Base-by-base conservation (phyloP, 2,329 filamentous ascomycete genomes). In the Apiospora pterosperma region DNA sequence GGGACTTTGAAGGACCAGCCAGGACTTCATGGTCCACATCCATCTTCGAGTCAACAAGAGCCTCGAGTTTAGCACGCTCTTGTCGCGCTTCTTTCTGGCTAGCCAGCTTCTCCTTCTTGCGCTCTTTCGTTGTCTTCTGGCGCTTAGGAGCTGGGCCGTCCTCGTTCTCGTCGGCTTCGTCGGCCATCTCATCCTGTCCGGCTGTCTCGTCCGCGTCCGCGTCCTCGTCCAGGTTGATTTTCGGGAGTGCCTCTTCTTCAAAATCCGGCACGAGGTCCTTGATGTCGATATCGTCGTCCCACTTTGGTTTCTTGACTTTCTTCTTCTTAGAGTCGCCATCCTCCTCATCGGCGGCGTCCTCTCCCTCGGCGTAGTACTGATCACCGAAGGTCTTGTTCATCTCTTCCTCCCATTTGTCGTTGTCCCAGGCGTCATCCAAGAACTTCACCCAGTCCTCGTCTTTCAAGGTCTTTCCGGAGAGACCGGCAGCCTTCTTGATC, bases 211-310 rank as follows among this genome's bases (percentile, higher is more conserved):
- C 77, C 64, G 75, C 4, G 1, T 75, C 77, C 16, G 80, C 80
- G n/a, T 82, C 77, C 8, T 76, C 81, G 67, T 89, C 86, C 1
- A 90, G 79, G 1, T 80, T 79, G 65, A 91, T 78, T 1, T 80
- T 79, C 23, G 87, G 85, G 61, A 82, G 79, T 19, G 84, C 80
- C 7, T 87, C 86, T 31, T 92, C 91, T 23, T 92, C 88, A 74
- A 96, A 97, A 67, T 97, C 92, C 1, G 93, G 93, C 34, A 97
- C 81, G 61, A 97, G 84, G 76, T 97, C 95, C 67, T 91, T 93
- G 80, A 99, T 98, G 75, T 98, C 94, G 71, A 99, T 97, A 75
- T 99, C 96, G 73, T 98, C 93, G 72, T 97, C 92, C 91, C 95
- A 99, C 67, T 88, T 92, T 11, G 92, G 93, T 80, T 97, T 97